Base-by-base conservation (phyloP, 2,329 filamentous ascomycete genomes). In the Talaromyces pinophilus region DNA sequence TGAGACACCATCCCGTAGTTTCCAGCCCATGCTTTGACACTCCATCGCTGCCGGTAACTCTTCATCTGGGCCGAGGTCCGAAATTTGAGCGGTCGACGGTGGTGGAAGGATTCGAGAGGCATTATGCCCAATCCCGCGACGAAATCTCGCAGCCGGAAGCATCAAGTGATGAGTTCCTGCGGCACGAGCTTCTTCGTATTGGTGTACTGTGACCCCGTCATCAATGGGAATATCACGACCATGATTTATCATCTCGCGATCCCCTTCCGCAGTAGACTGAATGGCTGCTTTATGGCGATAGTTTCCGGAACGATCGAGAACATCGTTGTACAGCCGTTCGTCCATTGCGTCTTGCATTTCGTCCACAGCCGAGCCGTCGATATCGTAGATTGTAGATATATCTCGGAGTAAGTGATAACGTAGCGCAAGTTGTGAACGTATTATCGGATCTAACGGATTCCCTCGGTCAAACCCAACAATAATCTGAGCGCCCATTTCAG, bases 401-500 rank as follows among this genome's bases (percentile, higher is more conserved):
- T 90, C 88, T 70, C 88, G 89, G 67, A 99, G 83, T 28, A 90
- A 84, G 77, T 97, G 92, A 75, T 96, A 97, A 17, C 89, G 89
- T 22, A 99, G 85, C 30, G 90, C 91, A 59, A 99, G 85, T 78
- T 99, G 96, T 17, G 92, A 93, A 70, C 95, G 89, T 65, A 99
- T 89, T 67, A 99, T 88, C 59, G 93, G 87, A 75, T 97, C 96
- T 71, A 99, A 82, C 5, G 95, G 95, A 72, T 99, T 99, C 19
- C 96, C 96, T 70, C 92, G 88, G 71, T 98, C 93, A 76, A 98
- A 99, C 0, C 95, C 95, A 40, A 96, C 97, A 68, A 99, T 93
- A 67, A 99, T 98, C 84, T 99, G 97, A 64, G 94, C 95, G 33
- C 95, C 95, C 89, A 97, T 96, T 77, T 99, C 95, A 38, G 92